Conservation (phyloP, 768 basidiomycete genomes). For the Leccinellum albellum region DNA sequence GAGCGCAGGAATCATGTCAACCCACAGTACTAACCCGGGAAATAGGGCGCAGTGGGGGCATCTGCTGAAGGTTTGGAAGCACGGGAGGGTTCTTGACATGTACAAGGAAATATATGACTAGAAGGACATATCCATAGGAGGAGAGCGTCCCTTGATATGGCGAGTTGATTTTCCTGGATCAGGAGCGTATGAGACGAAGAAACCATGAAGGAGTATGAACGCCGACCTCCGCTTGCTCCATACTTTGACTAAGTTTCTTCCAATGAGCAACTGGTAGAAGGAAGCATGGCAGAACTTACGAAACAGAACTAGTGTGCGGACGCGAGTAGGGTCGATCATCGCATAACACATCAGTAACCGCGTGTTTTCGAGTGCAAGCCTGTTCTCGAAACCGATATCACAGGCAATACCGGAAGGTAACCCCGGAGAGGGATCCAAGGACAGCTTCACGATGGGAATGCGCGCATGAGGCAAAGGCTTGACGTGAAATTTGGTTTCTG, state of each 20-base stretch:
- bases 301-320: conserved; percentile 92
- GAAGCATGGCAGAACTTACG: conserved; percentile 56
- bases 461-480: conserved; percentile 95
- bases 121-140: conserved; percentile 95
- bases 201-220: background rate
- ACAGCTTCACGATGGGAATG: conserved; percentile 98
- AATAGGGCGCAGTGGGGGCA: conserved; percentile 87
- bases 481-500: conserved; percentile 94
- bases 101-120: conserved; percentile 96
- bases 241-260: conserved; percentile 76
- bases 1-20: conserved; percentile 11
- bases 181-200: conserved; percentile 1
- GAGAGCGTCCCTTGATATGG: conserved; percentile 96
- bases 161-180: conserved; percentile 89
- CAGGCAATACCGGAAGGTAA: conserved; percentile 89
- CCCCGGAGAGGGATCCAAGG: conserved; percentile 79
- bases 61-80: conserved; percentile 92
- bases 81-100: conserved; percentile 98
- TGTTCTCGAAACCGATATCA: conserved; percentile 98
- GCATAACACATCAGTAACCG: conserved; percentile 95
- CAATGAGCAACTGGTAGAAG: conserved; percentile 8
- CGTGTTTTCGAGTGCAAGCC: conserved; percentile 95
- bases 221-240: conserved; percentile 91
- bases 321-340: conserved; percentile 90
- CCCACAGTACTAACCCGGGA: conserved; percentile 50